Evolutionary conservation across 345 rosid genomes (phyloP).

Genomic region (Syzygium jambos): DNA sequence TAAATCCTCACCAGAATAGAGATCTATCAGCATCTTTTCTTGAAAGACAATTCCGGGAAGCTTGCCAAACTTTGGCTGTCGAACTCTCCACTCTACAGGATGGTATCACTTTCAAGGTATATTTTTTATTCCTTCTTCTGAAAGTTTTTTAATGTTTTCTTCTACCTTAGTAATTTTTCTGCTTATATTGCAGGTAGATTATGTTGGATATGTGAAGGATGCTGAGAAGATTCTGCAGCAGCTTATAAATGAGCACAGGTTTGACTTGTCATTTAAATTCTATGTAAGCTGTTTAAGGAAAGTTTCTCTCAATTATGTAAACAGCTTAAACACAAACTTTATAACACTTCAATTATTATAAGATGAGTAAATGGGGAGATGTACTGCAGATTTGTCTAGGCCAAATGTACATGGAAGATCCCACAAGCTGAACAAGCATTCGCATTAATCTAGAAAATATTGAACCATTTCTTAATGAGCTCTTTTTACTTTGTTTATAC

Average conservation of each 20-base stretch:
- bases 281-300: background rate
- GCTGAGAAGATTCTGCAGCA: slow-evolving; percentile 68
- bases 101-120: slow-evolving; percentile 54
- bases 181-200: slow-evolving; percentile 53
- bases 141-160: background rate
- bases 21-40: slow-evolving; percentile 60
- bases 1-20: slow-evolving; percentile 58
- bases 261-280: background rate
- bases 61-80: slow-evolving; percentile 58
- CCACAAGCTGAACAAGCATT: background rate
- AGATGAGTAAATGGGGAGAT: background rate
- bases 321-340: background rate
- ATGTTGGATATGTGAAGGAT: slow-evolving; percentile 62
- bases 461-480: background rate
- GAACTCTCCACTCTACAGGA: slow-evolving; percentile 30
- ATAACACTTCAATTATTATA: background rate
- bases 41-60: slow-evolving; percentile 80
- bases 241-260: slow-evolving; percentile 79
- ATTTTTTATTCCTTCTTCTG: background rate
- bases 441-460: background rate
- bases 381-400: background rate
- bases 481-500: background rate
- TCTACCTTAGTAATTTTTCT: slow-evolving; percentile 2
- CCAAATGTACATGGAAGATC: background rate
- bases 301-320: background rate